Conservation (phyloP, 2,329 filamentous ascomycete genomes). For the Pseudogymnoascus sp. region DNA sequence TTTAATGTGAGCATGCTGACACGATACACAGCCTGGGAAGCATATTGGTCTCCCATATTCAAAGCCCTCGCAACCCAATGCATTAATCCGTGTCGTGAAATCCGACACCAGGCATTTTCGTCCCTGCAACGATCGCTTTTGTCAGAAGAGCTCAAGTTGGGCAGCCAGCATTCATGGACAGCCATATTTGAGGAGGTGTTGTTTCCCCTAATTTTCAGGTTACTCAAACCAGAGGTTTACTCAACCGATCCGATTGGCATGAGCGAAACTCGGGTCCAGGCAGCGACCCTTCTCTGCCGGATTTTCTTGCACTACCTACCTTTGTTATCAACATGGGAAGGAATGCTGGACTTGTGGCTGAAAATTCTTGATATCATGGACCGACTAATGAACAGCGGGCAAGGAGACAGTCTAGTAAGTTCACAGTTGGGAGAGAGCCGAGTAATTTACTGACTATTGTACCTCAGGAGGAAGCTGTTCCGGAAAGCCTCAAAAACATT, state of each 20-base stretch:
- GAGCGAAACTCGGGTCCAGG: conserved; percentile 90
- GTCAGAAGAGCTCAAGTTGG: conserved; percentile 75
- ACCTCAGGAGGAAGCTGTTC: conserved; percentile 79
- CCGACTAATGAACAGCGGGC: conserved; percentile 89
- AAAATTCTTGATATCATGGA: conserved; percentile 93
- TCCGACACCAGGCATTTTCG: conserved; percentile 80
- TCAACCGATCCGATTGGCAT: conserved; percentile 86
- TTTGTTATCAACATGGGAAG: conserved; percentile 74
- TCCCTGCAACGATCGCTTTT: conserved; percentile 80
- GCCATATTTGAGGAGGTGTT: conserved; percentile 91
- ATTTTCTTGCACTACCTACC: conserved; percentile 93
- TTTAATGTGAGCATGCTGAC: conserved; percentile 21
- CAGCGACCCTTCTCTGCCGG: conserved; percentile 84
- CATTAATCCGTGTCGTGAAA: conserved; percentile 87
- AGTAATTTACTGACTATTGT: neutral
- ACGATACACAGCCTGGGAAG: conserved; percentile 70
- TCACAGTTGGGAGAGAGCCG: neutral
- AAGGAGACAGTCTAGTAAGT: conserved; percentile 78
- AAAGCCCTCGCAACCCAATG: conserved; percentile 82
- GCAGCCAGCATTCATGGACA: conserved; percentile 83
- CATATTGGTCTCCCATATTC: conserved; percentile 96
- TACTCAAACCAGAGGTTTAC: conserved; percentile 92
- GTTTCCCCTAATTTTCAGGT: conserved; percentile 78
- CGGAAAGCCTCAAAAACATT: conserved; percentile 93
- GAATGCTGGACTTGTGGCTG: conserved; percentile 86